Base-by-base conservation (phyloP, 805 yeast species). In the Pachysolen tannophilus region DNA sequence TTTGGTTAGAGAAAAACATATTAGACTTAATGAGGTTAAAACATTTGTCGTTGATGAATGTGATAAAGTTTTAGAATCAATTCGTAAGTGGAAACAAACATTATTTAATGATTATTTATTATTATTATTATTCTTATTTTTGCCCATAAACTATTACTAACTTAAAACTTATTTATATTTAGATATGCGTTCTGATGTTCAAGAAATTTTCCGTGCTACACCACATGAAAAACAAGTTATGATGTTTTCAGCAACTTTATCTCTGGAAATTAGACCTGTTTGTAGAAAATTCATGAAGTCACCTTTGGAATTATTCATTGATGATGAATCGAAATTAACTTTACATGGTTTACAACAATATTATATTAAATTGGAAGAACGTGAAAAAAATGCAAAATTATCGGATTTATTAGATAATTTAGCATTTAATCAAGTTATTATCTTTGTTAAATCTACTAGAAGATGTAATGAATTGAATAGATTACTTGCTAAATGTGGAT, bases 161-260 rank as follows among this genome's bases (percentile, higher is more conserved):
- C 27, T n/a, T n/a, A n/a, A n/a, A n/a, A n/a, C n/a, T n/a, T n/a
- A n/a, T 17, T 4, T 16, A 14, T 68, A 78, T 37, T 54, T 80
- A 53, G 94, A 82, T 53, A 90, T 90, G 98, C 84, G 98, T 72
- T 81, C 95, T 61, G 98, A 90, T 57, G 96, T 90, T 40, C 98
- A 90, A 71, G 97, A 90, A 58, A 83, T 92, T 46, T 90, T 92
- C 78, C 81, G 96, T 63, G 84, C 84, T 42, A 90, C 98, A 34
- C 98, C 98, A 47, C 94, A 84, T 65, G 95, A 90, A 61, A 90
- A 90, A 66, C 98, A 90, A 69, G 97, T 92, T 38, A 88, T 92
- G 97, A 90, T 90, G 96, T 90, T 90, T 64, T 83, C 95, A 42
- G 98, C 98, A 47, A 90, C 98, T 38, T 72, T 90, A 51, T 78